Conservation (phyloP, 441 rosid species). For the Erysimum cheiri region DNA sequence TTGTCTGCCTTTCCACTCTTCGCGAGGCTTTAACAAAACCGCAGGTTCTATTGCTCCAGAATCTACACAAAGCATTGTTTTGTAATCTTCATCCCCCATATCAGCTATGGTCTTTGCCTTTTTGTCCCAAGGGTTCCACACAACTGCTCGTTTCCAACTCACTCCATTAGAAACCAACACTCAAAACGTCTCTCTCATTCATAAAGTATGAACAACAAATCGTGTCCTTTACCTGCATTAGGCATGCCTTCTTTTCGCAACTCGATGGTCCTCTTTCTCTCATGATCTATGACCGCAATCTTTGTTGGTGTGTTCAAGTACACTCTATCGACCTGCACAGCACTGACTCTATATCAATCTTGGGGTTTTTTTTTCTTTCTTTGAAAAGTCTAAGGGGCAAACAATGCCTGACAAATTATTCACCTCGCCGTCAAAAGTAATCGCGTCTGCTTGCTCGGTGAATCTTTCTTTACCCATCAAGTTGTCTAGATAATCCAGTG, state of each 20-base stretch:
- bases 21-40: slow-evolving; percentile 70
- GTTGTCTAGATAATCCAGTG: slow-evolving; percentile 72
- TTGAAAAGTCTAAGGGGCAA: background rate
- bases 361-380: background rate
- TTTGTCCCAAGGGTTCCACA: slow-evolving; percentile 97
- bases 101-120: slow-evolving; percentile 79
- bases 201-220: background rate
- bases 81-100: slow-evolving; percentile 87
- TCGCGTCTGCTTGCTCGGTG: slow-evolving; percentile 81
- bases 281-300: slow-evolving; percentile 78
- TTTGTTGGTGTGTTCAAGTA: slow-evolving; percentile 73
- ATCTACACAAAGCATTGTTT: slow-evolving; percentile 82
- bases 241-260: slow-evolving; percentile 72
- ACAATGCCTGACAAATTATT: slow-evolving; percentile 14
- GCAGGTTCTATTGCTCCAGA: slow-evolving; percentile 80
- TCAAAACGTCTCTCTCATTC: no score
- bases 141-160: slow-evolving; percentile 54
- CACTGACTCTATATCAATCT: slow-evolving; percentile 22
- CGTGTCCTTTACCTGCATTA: slow-evolving; percentile 55
- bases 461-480: slow-evolving; percentile 56
- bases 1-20: slow-evolving; percentile 91
- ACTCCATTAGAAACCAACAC: no score
- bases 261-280: slow-evolving; percentile 71
- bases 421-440: slow-evolving; percentile 77
- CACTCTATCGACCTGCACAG: slow-evolving; percentile 61